Evolutionary conservation across 805 yeast genomes (phyloP), one percentile per base, ranked within the genome.

Genomic region (Peterozyma xylosa): DNA sequence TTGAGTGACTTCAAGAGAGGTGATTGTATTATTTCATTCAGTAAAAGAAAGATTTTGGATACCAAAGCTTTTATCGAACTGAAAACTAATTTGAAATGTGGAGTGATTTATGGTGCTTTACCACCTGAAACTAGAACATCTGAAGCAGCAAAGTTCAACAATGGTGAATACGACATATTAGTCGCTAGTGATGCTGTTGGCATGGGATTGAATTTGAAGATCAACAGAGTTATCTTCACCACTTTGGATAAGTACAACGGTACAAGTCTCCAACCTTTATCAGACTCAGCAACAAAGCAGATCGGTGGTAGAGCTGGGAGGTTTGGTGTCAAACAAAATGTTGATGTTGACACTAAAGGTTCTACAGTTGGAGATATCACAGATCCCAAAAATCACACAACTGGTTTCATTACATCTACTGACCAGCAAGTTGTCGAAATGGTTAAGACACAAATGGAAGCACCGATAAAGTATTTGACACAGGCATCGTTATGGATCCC

Each of bases 121-220:
- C 99, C 99, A 0, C 96, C 98, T 1, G 98, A 93, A 58, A 87
- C 91, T 0, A 74, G 99, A 51, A 78, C 88, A 2, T 78, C 78
- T 50, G 96, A 93, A 56, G 96, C 97, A 0, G 60, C 67, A 29
- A 68, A 75, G 39, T 93, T 93, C 61, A 93, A 93, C 57, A 64
- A 58, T n/a, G 91, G 95, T 2, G 73, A 74, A 33, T 83, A 78
- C 49, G 93, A 90, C 54, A 73, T 86, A n/a, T 67, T 93, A 34
- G 86, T 93, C 6, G 98, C 99, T 1, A 86, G 96, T 2, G 98
- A 93, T 66, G 99, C 99, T 0, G 80, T 93, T 49, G 99, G 99
- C 2, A 91, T 93, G 97, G 99, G 99, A 0, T 70, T 93, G 43
- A 93, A 93, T 56, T 68, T 93, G 54, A 82, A 86, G 21, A 90